Conservation (phyloP, 352 stramenopile genomes). For the Globisporangium uncinulatum region DNA sequence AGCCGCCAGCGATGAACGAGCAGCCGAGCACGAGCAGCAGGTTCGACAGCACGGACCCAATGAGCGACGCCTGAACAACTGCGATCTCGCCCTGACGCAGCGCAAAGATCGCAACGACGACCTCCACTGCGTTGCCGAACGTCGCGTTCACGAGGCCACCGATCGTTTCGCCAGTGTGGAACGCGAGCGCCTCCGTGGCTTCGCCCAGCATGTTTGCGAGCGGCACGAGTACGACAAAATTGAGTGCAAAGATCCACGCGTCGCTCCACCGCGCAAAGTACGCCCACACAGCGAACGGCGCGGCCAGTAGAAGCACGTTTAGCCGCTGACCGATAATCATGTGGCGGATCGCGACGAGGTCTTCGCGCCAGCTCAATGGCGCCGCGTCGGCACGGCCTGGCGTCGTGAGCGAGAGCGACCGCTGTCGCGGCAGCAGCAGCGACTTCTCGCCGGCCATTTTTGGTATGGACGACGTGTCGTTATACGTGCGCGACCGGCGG, state of each 20-base stretch:
- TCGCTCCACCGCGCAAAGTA: constrained; percentile 63
- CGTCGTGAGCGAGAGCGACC: constrained; percentile 25
- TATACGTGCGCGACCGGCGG: constrained; percentile 40
- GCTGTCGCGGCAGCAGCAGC: constrained; percentile 8
- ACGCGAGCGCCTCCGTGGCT: constrained; percentile 95
- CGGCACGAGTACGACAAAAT: constrained; percentile 97
- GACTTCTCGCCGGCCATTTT: constrained; percentile 13
- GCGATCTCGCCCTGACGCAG: constrained; percentile 92
- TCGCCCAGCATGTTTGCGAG: constrained; percentile 95
- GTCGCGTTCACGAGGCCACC: constrained; percentile 97
- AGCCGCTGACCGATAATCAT: constrained; percentile 50
- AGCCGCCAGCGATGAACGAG: constrained; percentile 91
- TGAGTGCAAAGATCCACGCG: constrained; percentile 90
- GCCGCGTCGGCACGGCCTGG: neutral
- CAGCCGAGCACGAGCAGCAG: constrained; percentile 96
- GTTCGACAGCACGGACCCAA: constrained; percentile 98
- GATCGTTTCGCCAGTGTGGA: constrained; percentile 96
- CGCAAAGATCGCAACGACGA: constrained; percentile 95
- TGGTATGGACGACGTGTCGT: constrained; percentile 19
- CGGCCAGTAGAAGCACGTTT: constrained; percentile 60
- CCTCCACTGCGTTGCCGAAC: constrained; percentile 97
- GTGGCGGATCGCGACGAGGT: constrained; percentile 35
- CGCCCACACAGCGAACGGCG: constrained; percentile 61
- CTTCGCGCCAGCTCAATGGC: constrained; percentile 21
- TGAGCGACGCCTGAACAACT: constrained; percentile 95